These are phyloP conservation scores for Lotus japonicus DNA, from an alignment of 306 rosid genomes.

Conservation along the genomic window DNA sequence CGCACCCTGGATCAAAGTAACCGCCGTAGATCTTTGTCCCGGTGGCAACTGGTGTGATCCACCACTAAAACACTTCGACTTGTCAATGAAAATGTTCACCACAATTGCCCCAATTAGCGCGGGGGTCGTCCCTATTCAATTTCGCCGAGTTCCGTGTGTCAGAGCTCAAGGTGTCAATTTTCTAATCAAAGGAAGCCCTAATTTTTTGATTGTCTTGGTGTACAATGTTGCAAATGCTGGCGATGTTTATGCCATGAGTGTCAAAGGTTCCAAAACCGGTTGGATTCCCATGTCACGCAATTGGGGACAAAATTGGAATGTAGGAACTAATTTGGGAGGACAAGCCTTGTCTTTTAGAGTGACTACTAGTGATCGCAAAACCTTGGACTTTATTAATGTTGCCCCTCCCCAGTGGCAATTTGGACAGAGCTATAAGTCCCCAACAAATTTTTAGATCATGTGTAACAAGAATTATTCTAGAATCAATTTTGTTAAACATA, in stretches of 20 bases:
- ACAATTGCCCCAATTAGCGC: slow-evolving; percentile 38
- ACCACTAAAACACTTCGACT: slow-evolving; percentile 58
- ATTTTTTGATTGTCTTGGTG: slow-evolving; percentile 27
- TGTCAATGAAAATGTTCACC: slow-evolving; percentile 50
- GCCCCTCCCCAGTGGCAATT: slow-evolving; percentile 48
- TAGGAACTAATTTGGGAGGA: slow-evolving; percentile 20
- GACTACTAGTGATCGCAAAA: slow-evolving; percentile 34
- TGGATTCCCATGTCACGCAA: slow-evolving; percentile 47
- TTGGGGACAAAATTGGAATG: slow-evolving; percentile 63
- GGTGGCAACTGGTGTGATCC: slow-evolving; percentile 74
- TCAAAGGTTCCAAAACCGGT: slow-evolving; percentile 14
- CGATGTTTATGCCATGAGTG: slow-evolving; percentile 23
- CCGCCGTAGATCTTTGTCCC: slow-evolving; percentile 63
- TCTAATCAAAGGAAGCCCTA: slow-evolving; percentile 45
- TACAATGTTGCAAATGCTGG: slow-evolving; percentile 60
- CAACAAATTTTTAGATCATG: slow-evolving; percentile 1
- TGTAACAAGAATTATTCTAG: too few species aligned
- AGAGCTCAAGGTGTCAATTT: slow-evolving; percentile 46
- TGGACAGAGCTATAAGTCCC: slow-evolving; percentile 33
- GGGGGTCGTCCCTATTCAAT: slow-evolving; percentile 49
- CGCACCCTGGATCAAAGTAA: slow-evolving; percentile 38
- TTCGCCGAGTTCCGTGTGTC: slow-evolving; percentile 21
- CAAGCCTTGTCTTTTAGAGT: slow-evolving; percentile 49
- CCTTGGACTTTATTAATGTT: slow-evolving; percentile 24
- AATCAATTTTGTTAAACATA: too few species aligned